These are phyloP conservation scores for Harringtonia aguacate DNA, from an alignment of 2,329 filamentous ascomycete species.

Conservation along the genomic window DNA sequence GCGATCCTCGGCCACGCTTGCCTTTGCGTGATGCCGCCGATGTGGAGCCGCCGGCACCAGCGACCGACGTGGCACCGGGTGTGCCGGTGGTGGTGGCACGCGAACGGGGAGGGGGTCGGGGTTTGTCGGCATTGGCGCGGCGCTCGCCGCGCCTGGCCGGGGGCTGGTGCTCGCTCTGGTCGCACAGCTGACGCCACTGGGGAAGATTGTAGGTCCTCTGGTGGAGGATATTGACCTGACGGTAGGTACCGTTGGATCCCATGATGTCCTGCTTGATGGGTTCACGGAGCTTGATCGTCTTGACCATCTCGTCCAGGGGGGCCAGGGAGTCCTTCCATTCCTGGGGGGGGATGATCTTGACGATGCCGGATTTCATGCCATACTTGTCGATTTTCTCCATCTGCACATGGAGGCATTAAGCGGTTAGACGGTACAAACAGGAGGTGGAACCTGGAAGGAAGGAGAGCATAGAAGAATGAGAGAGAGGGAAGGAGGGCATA, in stretches of 20 bases:
- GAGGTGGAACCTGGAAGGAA: neutral
- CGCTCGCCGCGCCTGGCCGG: slow-evolving; percentile 81
- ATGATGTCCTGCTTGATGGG: slow-evolving; percentile 98
- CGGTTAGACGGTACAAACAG: neutral
- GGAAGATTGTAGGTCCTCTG: slow-evolving; percentile 93
- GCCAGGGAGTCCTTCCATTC: slow-evolving; percentile 86
- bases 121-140: slow-evolving; percentile 49
- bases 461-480: neutral
- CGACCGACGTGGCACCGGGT: slow-evolving; percentile 4
- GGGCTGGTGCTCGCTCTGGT: slow-evolving; percentile 92
- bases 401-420: slow-evolving; percentile 22
- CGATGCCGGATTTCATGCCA: slow-evolving; percentile 94
- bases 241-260: slow-evolving; percentile 88
- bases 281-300: slow-evolving; percentile 87
- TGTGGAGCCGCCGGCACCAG: neutral
- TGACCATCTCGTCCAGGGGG: slow-evolving; percentile 72
- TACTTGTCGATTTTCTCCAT: slow-evolving; percentile 81
- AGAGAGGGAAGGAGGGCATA: neutral
- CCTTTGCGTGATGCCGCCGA: slow-evolving; percentile 13
- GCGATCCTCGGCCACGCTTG: slow-evolving; percentile 10
- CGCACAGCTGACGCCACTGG: slow-evolving; percentile 88
- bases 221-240: slow-evolving; percentile 94
- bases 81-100: slow-evolving; percentile 22
- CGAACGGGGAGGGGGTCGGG: slow-evolving; percentile 29
- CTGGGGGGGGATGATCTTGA: slow-evolving; percentile 86